Base-by-base conservation (phyloP, 371 early-diverging fungal genomes). In the Catenaria anguillulae region DNA sequence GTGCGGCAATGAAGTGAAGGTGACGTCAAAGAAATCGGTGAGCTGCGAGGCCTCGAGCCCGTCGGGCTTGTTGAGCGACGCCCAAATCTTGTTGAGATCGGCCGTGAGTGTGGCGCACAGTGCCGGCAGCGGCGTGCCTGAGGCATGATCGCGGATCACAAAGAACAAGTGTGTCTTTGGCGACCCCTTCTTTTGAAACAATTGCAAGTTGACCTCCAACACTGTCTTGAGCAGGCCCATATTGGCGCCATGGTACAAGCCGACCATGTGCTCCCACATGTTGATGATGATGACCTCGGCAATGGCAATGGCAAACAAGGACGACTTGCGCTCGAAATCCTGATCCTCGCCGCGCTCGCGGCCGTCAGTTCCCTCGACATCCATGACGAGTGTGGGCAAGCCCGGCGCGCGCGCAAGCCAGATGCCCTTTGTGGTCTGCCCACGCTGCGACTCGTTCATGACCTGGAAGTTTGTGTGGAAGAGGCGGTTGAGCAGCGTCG, bases 331-430 rank as follows among this genome's bases (percentile, higher is more conserved):
- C 72, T 98, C 98, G 77, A 96, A 96, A 65, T 98, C 97, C 83
- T 95, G 95, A 68, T 98, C 90, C 74, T 98, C 98, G 61, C 97
- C 97, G 56, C 93, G 86, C 70, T 97, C 98, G 56, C 97, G 85
- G 50, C 98, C 97, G 69, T 98, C 98, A 2, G 95, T 94, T 55
- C 98, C 98, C 69, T 98, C 98, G 5, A 98, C 98, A 73, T 98
- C 98, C 83, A 96, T 82, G 54, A 98, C 87, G 36, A 98, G 77
- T 23, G 92, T 81, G 84, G 83, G 84, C 34, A 82, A 80, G 60
- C 79, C 80, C 24, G 69, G 63, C 43, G 89, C 91, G 66, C 88
- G 86, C 67, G 87, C 85, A 61, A 88, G 82, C 97, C 98, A 96
- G 67, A 97, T 93, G 61, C 85, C 86, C 68, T 92, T 93, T 37